Evolutionary conservation across 345 rosid species (phyloP).

Genomic region (Draba incana): DNA sequence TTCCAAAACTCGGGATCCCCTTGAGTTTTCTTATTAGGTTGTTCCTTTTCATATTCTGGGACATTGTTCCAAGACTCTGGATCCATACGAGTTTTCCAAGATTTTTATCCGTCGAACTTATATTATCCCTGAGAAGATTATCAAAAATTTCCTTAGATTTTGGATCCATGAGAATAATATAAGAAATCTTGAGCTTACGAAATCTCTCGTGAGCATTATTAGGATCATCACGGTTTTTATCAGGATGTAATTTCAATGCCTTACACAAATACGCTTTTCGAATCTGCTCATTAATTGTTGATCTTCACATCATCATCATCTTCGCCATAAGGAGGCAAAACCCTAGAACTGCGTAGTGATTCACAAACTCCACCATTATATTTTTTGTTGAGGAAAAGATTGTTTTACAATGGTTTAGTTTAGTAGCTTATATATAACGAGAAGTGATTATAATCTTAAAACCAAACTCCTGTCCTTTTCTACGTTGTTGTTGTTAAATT

Average conservation of each 20-base stretch:
- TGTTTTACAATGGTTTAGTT: not conserved
- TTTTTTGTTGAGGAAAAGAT: not conserved
- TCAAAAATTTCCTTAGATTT: constrained; percentile 69
- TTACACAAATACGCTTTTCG: constrained; percentile 64
- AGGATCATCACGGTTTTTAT: constrained; percentile 72
- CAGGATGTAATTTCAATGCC: constrained; percentile 74
- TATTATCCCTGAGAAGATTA: constrained; percentile 62
- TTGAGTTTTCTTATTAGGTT: not conserved
- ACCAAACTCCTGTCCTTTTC: not conserved
- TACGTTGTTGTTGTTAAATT: not conserved
- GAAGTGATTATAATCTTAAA: too few relatives aligned
- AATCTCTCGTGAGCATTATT: constrained; percentile 58
- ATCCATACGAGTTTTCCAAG: not conserved
- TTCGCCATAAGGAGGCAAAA: constrained; percentile 72
- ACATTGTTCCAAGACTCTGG: too few relatives aligned
- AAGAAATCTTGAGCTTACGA: constrained; percentile 63
- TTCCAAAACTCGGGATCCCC: too few relatives aligned
- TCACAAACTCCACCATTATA: constrained; percentile 45
- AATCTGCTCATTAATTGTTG: constrained; percentile 55
- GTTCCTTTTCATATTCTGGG: too few relatives aligned
- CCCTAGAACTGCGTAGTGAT: constrained; percentile 66
- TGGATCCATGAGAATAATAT: constrained; percentile 63
- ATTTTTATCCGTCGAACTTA: constrained; percentile 43
- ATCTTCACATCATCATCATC: constrained; percentile 53
- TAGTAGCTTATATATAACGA: too few relatives aligned